A percentile compares a stretch with the other conserved stretches of the same genome.
phyloP scores from a whole-genome alignment of 2,329 filamentous ascomycete genomes.

The Penicillium psychrosexuale region DNA sequence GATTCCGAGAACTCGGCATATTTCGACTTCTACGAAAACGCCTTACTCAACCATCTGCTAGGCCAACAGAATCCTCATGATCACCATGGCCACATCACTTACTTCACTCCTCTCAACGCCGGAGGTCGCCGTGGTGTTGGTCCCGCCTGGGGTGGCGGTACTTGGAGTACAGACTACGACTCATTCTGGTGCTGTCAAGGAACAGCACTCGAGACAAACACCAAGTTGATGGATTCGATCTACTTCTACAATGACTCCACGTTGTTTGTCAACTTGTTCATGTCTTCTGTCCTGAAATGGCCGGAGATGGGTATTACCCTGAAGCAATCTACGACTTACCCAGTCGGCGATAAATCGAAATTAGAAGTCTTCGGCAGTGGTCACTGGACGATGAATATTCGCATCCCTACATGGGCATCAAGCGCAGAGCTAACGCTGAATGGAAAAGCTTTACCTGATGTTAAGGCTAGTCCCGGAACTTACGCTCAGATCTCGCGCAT shows the following conservation, averaged over 20 bases:
- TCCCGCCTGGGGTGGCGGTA: conserved; percentile 54
- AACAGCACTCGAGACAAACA: conserved; percentile 53
- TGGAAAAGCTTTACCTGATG: neutral
- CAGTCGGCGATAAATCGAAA: neutral
- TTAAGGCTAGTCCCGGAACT: neutral
- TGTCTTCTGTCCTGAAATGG: neutral
- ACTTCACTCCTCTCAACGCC: conserved; percentile 52
- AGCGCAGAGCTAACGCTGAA: neutral
- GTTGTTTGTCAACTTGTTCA: neutral
- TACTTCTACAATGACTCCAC: conserved; percentile 47
- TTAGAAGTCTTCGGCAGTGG: neutral
- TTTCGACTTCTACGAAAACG: conserved; percentile 53
- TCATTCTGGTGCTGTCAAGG: conserved; percentile 57
- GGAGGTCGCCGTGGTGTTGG: conserved; percentile 50
- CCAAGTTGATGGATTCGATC: conserved; percentile 53
- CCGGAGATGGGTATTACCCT: neutral
- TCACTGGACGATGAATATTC: neutral
- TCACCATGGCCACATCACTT: conserved; percentile 52
- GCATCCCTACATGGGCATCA: neutral
- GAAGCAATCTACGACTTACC: neutral
- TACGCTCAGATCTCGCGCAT: neutral
- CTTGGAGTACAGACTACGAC: conserved; percentile 54
- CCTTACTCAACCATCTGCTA: neutral
- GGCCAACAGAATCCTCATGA: neutral
- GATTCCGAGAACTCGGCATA: conserved; percentile 44